Percentiles rank a stretch among this genome's conserved stretches.
Evolutionary conservation across 257 asterid genomes (phyloP).

Genomic region (Solanum megistacrolobum): DNA sequence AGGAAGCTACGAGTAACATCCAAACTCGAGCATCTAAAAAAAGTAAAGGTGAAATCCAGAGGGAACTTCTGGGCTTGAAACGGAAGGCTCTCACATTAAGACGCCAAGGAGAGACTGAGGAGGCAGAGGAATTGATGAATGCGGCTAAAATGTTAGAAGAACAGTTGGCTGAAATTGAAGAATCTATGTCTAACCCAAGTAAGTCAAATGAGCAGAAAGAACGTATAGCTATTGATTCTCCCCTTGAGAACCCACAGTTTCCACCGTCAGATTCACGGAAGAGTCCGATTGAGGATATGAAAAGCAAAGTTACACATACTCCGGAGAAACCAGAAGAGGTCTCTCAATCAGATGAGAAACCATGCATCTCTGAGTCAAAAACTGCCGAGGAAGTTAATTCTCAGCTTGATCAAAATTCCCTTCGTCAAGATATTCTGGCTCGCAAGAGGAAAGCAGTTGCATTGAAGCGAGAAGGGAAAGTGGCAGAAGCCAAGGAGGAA

Average conservation of each 20-base stretch:
- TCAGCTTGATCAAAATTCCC: slow-evolving; percentile 22
- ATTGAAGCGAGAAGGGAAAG: slow-evolving; percentile 81
- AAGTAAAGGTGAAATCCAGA: slow-evolving; percentile 71
- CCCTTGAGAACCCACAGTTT: slow-evolving; percentile 9
- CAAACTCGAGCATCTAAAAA: slow-evolving; percentile 26
- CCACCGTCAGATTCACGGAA: slow-evolving; percentile 12
- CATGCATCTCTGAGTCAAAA: slow-evolving; percentile 2
- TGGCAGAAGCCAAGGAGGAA: slow-evolving; percentile 93
- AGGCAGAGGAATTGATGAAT: slow-evolving; percentile 75
- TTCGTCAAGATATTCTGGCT: slow-evolving; percentile 53
- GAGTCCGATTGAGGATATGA: slow-evolving; percentile 12
- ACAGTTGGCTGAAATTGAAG: slow-evolving; percentile 55
- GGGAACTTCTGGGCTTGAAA: slow-evolving; percentile 68
- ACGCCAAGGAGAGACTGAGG: slow-evolving; percentile 70
- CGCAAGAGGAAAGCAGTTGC: slow-evolving; percentile 77
- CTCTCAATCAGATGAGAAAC: slow-evolving; percentile 20
- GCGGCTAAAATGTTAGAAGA: slow-evolving; percentile 47
- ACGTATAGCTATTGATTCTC: not conserved
- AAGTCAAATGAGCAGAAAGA: slow-evolving; percentile 13
- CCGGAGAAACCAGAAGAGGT: slow-evolving; percentile 23
- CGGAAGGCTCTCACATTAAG: slow-evolving; percentile 75
- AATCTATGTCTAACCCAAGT: slow-evolving; percentile 17
- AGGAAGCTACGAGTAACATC: slow-evolving; percentile 11
- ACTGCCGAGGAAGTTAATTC: slow-evolving; percentile 20
- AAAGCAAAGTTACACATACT: slow-evolving; percentile 10